Conservation (phyloP, 2,329 filamentous ascomycete genomes). For the Sporothrix globosa region DNA sequence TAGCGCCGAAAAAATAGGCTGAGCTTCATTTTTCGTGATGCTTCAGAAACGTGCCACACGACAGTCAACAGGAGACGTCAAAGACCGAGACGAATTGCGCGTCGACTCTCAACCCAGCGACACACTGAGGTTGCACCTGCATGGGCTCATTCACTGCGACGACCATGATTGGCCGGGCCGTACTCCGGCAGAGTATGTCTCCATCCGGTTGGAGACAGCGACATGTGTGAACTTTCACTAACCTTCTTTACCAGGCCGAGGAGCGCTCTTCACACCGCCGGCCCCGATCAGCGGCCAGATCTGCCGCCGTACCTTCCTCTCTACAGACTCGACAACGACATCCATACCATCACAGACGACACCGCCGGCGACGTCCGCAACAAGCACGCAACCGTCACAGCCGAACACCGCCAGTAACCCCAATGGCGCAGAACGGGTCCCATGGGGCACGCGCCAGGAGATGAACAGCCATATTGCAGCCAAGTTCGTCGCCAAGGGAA, state of each 20-base stretch:
- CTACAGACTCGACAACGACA: conserved; percentile 36
- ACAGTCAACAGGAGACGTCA: not conserved
- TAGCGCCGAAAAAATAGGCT: conserved; percentile 30
- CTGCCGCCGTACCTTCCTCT: conserved; percentile 49
- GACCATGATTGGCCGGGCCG: conserved; percentile 61
- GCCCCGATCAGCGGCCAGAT: conserved; percentile 36
- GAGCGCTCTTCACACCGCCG: conserved; percentile 49
- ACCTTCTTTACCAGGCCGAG: conserved; percentile 51
- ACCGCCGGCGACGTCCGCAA: not conserved
- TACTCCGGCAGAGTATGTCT: conserved; percentile 57
- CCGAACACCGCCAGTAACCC: not conserved
- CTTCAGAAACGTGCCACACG: conserved; percentile 15
- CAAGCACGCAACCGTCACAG: not conserved
- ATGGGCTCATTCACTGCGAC: not conserved
- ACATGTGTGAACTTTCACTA: not conserved
- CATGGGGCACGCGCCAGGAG: conserved; percentile 9
- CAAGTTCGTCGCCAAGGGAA: conserved; percentile 45
- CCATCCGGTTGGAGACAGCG: not conserved
- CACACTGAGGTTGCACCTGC: not conserved
- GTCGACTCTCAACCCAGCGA: not conserved
- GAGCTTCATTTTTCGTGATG: conserved; percentile 23
- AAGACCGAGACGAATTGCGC: not conserved
- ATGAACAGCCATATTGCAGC: conserved; percentile 41
- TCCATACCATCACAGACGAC: conserved; percentile 15
- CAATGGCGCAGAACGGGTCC: not conserved